Evolutionary conservation across 192 early-diverging fungal species (phyloP).

Genomic region (Dissophora ornata): DNA sequence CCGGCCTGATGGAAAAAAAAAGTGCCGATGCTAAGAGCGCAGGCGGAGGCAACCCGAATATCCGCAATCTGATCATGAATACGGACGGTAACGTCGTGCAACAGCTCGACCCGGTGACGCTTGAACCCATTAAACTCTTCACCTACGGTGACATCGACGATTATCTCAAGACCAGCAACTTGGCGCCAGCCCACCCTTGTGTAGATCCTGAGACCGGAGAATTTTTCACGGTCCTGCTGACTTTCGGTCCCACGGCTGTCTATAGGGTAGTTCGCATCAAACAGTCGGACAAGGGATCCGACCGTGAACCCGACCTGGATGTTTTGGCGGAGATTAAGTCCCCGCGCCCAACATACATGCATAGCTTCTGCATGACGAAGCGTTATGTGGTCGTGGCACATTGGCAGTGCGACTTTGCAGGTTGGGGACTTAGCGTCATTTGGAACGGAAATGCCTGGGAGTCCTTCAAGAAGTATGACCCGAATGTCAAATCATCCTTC

Average conservation of each 20-base stretch:
- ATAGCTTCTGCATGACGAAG: conserved; percentile 66
- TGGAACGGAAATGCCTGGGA: conserved; percentile 59
- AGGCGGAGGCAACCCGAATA: background rate
- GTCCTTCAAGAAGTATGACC: conserved; percentile 46
- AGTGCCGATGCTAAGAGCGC: background rate
- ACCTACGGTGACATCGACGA: conserved; percentile 49
- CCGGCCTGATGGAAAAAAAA: conserved; percentile 14
- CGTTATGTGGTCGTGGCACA: conserved; percentile 67
- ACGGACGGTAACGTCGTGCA: conserved; percentile 58
- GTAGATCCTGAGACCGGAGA: conserved; percentile 53
- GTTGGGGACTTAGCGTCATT: conserved; percentile 53
- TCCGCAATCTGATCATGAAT: conserved; percentile 49
- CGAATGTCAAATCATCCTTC: conserved; percentile 36
- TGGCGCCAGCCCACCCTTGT: conserved; percentile 55
- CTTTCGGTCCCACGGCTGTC: conserved; percentile 48
- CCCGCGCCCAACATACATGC: conserved; percentile 59
- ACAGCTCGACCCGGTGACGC: conserved; percentile 56
- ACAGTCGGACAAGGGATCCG: conserved; percentile 16
- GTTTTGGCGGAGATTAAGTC: conserved; percentile 49
- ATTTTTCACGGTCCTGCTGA: conserved; percentile 42
- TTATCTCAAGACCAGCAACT: conserved; percentile 25
- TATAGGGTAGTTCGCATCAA: conserved; percentile 52
- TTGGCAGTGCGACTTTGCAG: conserved; percentile 58
- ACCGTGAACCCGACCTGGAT: conserved; percentile 43
- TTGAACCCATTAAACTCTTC: conserved; percentile 48